phyloP scores from a whole-genome alignment of 2,329 filamentous ascomycete genomes.

The Fusarium graminum region DNA sequence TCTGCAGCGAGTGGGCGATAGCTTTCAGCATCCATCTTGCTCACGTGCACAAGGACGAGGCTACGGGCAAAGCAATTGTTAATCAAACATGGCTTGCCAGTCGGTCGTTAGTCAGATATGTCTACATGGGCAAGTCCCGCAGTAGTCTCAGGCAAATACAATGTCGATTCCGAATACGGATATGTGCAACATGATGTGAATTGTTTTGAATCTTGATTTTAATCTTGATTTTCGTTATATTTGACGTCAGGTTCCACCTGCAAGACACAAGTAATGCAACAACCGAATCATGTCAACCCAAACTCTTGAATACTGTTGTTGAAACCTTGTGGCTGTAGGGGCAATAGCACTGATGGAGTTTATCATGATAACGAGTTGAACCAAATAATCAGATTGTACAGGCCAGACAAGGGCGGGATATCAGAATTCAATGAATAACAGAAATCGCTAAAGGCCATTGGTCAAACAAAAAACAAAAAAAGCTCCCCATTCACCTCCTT shows the following conservation, averaged over 20 bases:
- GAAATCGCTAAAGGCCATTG: slow-evolving; percentile 5
- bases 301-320: background rate
- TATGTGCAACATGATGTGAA: slow-evolving; percentile 12
- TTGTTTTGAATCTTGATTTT: slow-evolving; percentile 4
- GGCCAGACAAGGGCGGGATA: slow-evolving; percentile 31
- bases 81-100: slow-evolving; percentile 52
- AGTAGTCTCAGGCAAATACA: slow-evolving; percentile 54
- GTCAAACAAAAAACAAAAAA: background rate
- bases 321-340: background rate
- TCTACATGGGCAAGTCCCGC: slow-evolving; percentile 51
- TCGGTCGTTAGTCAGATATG: slow-evolving; percentile 51
- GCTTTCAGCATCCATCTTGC: slow-evolving; percentile 31
- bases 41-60: slow-evolving; percentile 46
- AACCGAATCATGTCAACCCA: slow-evolving; percentile 2
- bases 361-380: background rate
- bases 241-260: slow-evolving; percentile 18
- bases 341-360: background rate
- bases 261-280: slow-evolving; percentile 2
- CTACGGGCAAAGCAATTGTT: slow-evolving; percentile 51
- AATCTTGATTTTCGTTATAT: slow-evolving; percentile 7
- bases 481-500: background rate
- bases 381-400: slow-evolving; percentile 5
- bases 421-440: slow-evolving; percentile 18
- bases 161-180: slow-evolving; percentile 44
- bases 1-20: slow-evolving; percentile 27